Evolutionary conservation across 352 stramenopile species (phyloP), one percentile per base, ranked within the genome.

Genomic region (Phytopythium boreale): DNA sequence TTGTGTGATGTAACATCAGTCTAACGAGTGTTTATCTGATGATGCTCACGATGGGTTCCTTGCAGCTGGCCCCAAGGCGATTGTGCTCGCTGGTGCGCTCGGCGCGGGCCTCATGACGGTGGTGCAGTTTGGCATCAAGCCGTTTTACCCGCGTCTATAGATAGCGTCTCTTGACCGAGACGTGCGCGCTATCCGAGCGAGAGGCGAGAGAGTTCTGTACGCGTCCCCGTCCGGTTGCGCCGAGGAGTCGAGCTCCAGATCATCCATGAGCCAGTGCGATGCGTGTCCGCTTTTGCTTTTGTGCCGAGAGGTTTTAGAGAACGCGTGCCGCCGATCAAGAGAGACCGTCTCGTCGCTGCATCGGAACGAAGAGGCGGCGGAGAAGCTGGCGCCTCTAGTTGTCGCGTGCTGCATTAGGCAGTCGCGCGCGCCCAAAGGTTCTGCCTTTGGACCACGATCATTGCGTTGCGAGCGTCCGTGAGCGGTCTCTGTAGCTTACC

Each of bases 61-160:
- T 47, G 9, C 56, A 66, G 84, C 83, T 49, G 87, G 87, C 11
- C 86, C 87, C 12, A 90, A 91, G 67, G 81, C 87, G 1, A 95
- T 95, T 79, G 69, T 95, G 46, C 74, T 95, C 49, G 87, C 87
- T n/a, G 84, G 84, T 34, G 84, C 80, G 5, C 76, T 95, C 11
- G 87, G 87, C 43, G 84, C 87, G 15, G 81, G 86, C 10, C 71
- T 93, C 64, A 95, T 95, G 87, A 88, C 80, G 19, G 74, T 90
- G 47, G 77, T 93, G 56, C 87, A 95, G 74, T 92, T 95, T 69
- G 87, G 87, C 44, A 81, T 93, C 61, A 92, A 93, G 69, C 85
- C 85, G 29, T 92, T 92, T 69, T 91, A 91, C 68, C 82, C 84
- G 44, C 84, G 82, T 63, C 75, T 92, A 55, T 90, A 90, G 74